phyloP scores from a whole-genome alignment of 176 grass and related monocot genomes.

The Alloteropsis semialata region DNA sequence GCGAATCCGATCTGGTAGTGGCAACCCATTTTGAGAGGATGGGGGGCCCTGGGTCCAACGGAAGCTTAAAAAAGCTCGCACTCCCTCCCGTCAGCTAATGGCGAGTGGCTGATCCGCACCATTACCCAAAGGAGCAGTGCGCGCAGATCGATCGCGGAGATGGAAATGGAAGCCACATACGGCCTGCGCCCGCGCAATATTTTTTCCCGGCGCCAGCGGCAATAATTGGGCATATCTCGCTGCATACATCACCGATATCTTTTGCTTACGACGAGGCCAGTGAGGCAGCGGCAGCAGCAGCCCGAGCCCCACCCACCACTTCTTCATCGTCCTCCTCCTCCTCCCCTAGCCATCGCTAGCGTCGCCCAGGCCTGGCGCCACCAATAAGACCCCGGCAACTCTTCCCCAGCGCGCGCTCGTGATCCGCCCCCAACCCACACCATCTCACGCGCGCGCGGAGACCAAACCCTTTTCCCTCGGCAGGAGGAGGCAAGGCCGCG shows the following conservation, averaged over 20 bases:
- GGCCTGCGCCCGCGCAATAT: neutral
- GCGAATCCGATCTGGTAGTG: neutral
- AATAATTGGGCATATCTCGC: conserved; percentile 46
- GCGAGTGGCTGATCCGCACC: neutral
- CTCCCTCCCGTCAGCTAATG: neutral
- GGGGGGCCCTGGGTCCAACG: neutral
- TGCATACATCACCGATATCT: conserved; percentile 39
- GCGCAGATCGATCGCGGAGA: neutral
- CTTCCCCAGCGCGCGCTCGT: neutral
- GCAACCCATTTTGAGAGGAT: neutral
- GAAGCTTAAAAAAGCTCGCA: neutral
- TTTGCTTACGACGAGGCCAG: conserved; percentile 13
- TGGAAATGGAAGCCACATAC: neutral
- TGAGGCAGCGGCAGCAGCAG: neutral
- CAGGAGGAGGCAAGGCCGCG: neutral
- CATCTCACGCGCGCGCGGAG: no score
- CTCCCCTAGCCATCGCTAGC: neutral
- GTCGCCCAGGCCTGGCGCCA: neutral
- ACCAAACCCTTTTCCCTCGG: neutral
- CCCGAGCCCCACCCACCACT: conserved; percentile 17
- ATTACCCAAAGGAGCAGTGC: neutral
- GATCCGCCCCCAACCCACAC: neutral
- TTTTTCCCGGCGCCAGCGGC: neutral
- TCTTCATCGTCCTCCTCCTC: neutral
- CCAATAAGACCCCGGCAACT: neutral